Base-by-base conservation (phyloP, 345 rosid genomes). In the Tarenaya hassleriana region DNA sequence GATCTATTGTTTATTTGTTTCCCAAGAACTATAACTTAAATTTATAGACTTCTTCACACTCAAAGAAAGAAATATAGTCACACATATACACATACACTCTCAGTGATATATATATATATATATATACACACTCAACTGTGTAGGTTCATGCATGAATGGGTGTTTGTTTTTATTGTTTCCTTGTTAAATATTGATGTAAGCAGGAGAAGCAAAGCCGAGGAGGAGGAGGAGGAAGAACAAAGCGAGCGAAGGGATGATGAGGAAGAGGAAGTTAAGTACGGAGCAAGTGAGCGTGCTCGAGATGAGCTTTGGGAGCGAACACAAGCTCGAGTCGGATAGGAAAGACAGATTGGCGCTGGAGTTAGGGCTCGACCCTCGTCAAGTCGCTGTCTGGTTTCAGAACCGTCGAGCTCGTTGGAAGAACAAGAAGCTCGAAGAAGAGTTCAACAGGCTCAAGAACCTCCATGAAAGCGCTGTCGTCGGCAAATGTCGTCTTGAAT, bases 331-430 rank as follows among this genome's bases (percentile, higher is more conserved):
- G 63, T 74, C 97, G 5, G 95, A 83, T 44, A 77, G 95, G 47
- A 92, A 92, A 47, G 84, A 81, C 45, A 72, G 71, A 70, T 62
- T 92, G 1, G 95, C 99, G 5, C 53, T 57, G 4, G 96, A 92
- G 60, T 76, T 88, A 0, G 95, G 94, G 4, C 85, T 92, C 34
- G 86, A 85, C 19, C 87, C 98, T 10, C 84, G 95, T 29, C 98
- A 92, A 27, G 98, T 92, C 1, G 98, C 97, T 5, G 88, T 92
- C 16, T 92, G 98, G 98, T 92, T 88, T 67, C 98, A 92, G 50
- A 92, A 92, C 80, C 74, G 95, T 15, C 71, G 97, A 35, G 91
- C 97, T 20, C 78, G 98, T 8, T 85, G 83, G 83, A 92, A 85
- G 79, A 77, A 73, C 76, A 92, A 92, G 81, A 86, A 77, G 73